These are phyloP conservation scores for Rubia yunnanensis DNA, from an alignment of 257 asterid species.

Conservation along the genomic window DNA sequence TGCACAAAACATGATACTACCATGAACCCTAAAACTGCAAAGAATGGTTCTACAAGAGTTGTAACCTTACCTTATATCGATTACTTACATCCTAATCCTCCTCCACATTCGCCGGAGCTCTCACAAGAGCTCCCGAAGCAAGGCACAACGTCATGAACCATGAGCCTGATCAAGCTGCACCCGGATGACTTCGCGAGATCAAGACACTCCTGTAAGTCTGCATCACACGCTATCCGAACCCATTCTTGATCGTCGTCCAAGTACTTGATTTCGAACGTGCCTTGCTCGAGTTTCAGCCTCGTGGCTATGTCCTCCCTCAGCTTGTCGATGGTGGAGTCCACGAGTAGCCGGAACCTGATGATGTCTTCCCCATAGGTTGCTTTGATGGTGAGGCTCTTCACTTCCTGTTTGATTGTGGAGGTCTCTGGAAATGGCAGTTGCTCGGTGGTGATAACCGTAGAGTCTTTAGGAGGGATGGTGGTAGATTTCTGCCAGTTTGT, in stretches of 20 bases:
- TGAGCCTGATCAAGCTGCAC: slow-evolving; percentile 44
- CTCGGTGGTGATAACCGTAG: slow-evolving; percentile 29
- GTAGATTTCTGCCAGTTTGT: slow-evolving; percentile 28
- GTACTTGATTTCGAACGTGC: slow-evolving; percentile 74
- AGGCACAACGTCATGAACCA: slow-evolving; percentile 62
- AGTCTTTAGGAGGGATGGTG: slow-evolving; percentile 21
- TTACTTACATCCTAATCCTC: slow-evolving; percentile 19
- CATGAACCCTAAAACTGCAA: slow-evolving; percentile 31
- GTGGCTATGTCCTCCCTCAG: slow-evolving; percentile 73
- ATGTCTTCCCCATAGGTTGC: slow-evolving; percentile 71
- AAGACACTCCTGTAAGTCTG: slow-evolving; percentile 62
- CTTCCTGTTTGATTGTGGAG: slow-evolving; percentile 39
- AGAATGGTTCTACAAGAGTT: slow-evolving; percentile 24
- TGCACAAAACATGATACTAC: slow-evolving; percentile 16
- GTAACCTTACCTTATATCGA: slow-evolving; percentile 22
- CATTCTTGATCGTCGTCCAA: slow-evolving; percentile 86
- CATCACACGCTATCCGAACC: slow-evolving; percentile 69
- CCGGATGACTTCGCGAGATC: slow-evolving; percentile 51
- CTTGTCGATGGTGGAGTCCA: slow-evolving; percentile 40
- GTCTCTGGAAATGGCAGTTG: slow-evolving; percentile 20
- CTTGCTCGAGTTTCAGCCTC: slow-evolving; percentile 64
- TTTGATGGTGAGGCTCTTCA: slow-evolving; percentile 55
- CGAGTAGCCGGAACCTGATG: slow-evolving; percentile 56
- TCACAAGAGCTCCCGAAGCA: slow-evolving; percentile 73
- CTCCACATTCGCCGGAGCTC: slow-evolving; percentile 63